A percentile compares a stretch with the other conserved stretches of the same genome.
Conservation (phyloP, 306 rosid species). For the Malus asiatica region DNA sequence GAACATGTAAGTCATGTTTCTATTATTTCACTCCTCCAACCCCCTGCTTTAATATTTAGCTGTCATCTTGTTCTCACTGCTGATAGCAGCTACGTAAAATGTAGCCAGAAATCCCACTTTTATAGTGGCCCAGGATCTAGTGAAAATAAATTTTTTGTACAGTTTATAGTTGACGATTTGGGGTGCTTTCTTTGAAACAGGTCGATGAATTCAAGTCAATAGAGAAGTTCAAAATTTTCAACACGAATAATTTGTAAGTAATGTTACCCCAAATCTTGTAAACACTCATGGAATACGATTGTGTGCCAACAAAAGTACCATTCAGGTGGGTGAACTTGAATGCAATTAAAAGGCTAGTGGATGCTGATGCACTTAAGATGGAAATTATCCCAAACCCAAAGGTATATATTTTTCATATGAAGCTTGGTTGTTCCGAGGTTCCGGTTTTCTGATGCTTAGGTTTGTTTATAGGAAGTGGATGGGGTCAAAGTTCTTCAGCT, state of each 20-base stretch:
- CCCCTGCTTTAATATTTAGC: neutral
- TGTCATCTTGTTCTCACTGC: neutral
- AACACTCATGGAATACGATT: neutral
- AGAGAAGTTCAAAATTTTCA: slow-evolving; percentile 96
- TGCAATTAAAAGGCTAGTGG: slow-evolving; percentile 87
- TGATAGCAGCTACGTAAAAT: neutral
- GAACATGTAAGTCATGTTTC: slow-evolving; percentile 62
- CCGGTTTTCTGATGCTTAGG: slow-evolving; percentile 11
- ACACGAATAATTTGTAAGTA: slow-evolving; percentile 91
- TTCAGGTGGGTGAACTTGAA: slow-evolving; percentile 90
- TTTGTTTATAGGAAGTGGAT: slow-evolving; percentile 70
- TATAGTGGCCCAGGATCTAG: neutral
- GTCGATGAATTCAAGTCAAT: slow-evolving; percentile 93
- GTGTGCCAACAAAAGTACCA: slow-evolving; percentile 24
- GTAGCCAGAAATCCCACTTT: neutral
- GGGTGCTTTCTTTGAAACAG: slow-evolving; percentile 37
- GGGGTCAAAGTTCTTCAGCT: slow-evolving; percentile 94
- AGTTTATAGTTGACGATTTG: too few species aligned
- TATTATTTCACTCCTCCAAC: neutral
- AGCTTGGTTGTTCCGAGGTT: neutral
- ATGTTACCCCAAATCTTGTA: slow-evolving; percentile 5
- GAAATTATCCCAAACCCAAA: slow-evolving; percentile 98
- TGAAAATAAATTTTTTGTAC: neutral
- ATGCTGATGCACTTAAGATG: slow-evolving; percentile 88
- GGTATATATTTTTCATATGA: slow-evolving; percentile 35